These are phyloP conservation scores for Didymella keratinophila DNA, from an alignment of 2,329 filamentous ascomycete genomes.

Conservation along the genomic window DNA sequence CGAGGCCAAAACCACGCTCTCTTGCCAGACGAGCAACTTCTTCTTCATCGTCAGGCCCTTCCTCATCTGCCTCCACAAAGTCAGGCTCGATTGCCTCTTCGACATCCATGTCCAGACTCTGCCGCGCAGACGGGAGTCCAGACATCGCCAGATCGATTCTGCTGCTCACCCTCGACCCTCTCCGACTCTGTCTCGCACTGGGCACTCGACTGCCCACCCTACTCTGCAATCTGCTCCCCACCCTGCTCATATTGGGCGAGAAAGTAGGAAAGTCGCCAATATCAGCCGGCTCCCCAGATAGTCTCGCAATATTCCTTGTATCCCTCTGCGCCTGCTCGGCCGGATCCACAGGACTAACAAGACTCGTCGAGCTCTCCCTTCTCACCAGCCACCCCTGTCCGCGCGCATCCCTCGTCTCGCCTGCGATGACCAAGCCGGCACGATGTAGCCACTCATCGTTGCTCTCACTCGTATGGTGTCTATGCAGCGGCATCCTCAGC, in stretches of 20 bases:
- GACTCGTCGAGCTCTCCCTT: conserved; percentile 63
- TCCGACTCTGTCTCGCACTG: conserved; percentile 50
- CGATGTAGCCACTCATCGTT: conserved; percentile 66
- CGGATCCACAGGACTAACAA: conserved; percentile 53
- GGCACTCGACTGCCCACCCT: conserved; percentile 50
- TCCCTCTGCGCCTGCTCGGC: conserved; percentile 39
- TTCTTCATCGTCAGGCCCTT: conserved; percentile 59
- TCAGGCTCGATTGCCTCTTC: conserved; percentile 54
- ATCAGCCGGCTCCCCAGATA: conserved; percentile 44
- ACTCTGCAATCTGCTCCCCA: conserved; percentile 48
- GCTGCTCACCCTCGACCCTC: conserved; percentile 47
- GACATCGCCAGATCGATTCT: conserved; percentile 50
- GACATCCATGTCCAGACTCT: conserved; percentile 44
- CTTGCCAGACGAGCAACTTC: conserved; percentile 62
- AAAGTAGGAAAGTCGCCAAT: conserved; percentile 38
- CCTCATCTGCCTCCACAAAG: conserved; percentile 56
- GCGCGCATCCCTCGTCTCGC: conserved; percentile 66
- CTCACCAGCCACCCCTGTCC: conserved; percentile 69
- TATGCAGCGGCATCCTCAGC: conserved; percentile 32
- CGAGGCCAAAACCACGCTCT: conserved; percentile 63
- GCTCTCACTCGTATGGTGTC: conserved; percentile 43
- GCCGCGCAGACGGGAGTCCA: conserved; percentile 32
- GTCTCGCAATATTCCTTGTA: conserved; percentile 34
- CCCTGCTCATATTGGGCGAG: conserved; percentile 41
- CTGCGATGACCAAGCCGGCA: conserved; percentile 64